Evolutionary conservation across 257 asterid genomes (phyloP), one percentile per base, ranked within the genome.

Genomic region (Solanum dulcamara): DNA sequence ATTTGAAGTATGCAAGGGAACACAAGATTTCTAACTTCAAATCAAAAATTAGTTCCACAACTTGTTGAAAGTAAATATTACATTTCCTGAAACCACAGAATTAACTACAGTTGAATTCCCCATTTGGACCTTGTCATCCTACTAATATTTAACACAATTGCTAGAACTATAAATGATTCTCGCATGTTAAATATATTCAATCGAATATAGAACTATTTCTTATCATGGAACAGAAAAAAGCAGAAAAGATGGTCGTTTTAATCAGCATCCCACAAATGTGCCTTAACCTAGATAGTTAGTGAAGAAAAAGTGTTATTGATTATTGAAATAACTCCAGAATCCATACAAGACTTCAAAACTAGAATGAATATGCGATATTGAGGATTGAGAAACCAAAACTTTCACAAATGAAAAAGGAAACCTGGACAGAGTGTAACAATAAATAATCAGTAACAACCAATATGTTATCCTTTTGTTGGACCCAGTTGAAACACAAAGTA

Each of bases 391-490:
- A 48, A 28, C 10, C 62, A 79, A 46, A 46, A 28, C 48, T 48
- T 28, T 79, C 60, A 28, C 83, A 17, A 48, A 48, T 48, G 30
- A 30, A 79, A 79, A 79, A 79, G 30, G 5, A 79, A 79, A 48
- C 66, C 20, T 79, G 44, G 59, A 79, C 28, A 48, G 28, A 26
- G 26, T 72, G 53, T 50, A 85, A 71, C 89, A 84, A 85, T 83
- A 83, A 87, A 86, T 85, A 88, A 87, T 87, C 85, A 85, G 83
- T 66, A 50, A 81, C 87, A 83, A 83, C 71, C 81, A 84, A 66
- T 82, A 85, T 71, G 72, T 57, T 83, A 79, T 48, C 91, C 88
- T 87, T 55, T 42, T 48, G 84, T 83, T 46, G 81, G 35, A 80
- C 88, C 87, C 87, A 84, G 66, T 68, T 70, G 82, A 77, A 77